Evolutionary conservation across 1,139 yeast genomes (phyloP), one percentile per base, ranked within the genome.

Genomic region (Zygotorulaspora mrakii): DNA sequence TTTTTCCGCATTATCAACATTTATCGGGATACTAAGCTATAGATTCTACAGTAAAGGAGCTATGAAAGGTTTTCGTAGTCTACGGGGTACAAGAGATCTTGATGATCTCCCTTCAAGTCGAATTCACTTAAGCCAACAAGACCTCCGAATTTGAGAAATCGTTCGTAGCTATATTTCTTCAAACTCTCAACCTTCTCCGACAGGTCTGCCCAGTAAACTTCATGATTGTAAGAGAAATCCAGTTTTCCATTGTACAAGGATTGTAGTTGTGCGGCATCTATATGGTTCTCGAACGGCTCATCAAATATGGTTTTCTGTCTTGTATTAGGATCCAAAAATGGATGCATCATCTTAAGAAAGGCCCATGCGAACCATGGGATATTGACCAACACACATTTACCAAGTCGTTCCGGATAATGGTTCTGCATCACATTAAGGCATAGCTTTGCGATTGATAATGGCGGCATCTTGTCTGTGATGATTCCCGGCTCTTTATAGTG

Each of bases 361-460:
- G 94, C 80, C 75, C 91, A 81, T 3, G 86, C 95, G 40, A 84
- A 68, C 78, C 91, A 81, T 9, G 96, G 96, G 47, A 89, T 85
- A 59, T 89, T 87, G 33, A 91, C 82, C 48, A 89, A 73, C 34
- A 87, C 71, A 2, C 96, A 95, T 55, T 77, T 78, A 6, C 96
- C 96, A 46, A 89, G 71, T 52, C 96, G 73, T 62, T 88, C 96
- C 1, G 96, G 96, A 60, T 87, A 89, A 61, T 88, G 96, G 26
- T 88, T 85, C 64, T 89, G 96, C 53, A 89, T 70, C 53, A 88
- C 86, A 60, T 81, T 84, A 47, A 89, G 69, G 28, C 88, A 95
- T 61, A 86, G 94, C 48, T 86, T 78, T 18, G 94, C 84, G 25
- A 61, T 54, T 1, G 65, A 51, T 3, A 64, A 27, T 2, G 68